Evolutionary conservation across 2,329 filamentous ascomycete genomes (phyloP).

Genomic region (Fusarium sp.): DNA sequence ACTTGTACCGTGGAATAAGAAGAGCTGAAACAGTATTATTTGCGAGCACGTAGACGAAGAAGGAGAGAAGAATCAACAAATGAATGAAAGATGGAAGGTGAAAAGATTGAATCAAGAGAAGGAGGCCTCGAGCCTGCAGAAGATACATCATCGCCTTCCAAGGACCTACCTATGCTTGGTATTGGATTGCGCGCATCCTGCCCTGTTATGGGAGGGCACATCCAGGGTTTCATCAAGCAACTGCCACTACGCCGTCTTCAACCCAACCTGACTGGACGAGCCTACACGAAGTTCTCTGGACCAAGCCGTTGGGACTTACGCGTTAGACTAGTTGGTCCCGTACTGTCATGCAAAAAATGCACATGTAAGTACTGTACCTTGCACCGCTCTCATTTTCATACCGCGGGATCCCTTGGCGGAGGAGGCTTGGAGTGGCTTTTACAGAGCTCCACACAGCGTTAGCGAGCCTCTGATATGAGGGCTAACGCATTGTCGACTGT

Average conservation of each 20-base stretch:
- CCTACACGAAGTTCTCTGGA: conserved; percentile 10
- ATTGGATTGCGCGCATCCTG: conserved; percentile 25
- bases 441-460: not conserved
- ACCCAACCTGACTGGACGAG: conserved; percentile 5
- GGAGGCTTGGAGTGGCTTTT: conserved; percentile 38
- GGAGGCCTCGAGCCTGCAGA: conserved; percentile 33
- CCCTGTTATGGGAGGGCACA: conserved; percentile 22
- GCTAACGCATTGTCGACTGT: conserved; percentile 44
- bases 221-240: conserved; percentile 37
- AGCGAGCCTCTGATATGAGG: not conserved
- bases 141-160: conserved; percentile 14
- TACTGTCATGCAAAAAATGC: conserved; percentile 21
- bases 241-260: conserved; percentile 28
- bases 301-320: conserved; percentile 38
- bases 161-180: conserved; percentile 12
- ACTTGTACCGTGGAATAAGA: conserved; percentile 9
- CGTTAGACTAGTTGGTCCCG: conserved; percentile 6
- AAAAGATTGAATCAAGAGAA: conserved; percentile 25
- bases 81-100: conserved; percentile 20
- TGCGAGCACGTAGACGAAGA: conserved; percentile 11
- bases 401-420: conserved; percentile 30
- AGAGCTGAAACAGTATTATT: conserved; percentile 6
- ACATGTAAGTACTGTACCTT: conserved; percentile 34
- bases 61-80: conserved; percentile 1
- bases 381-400: conserved; percentile 6